phyloP scores from a whole-genome alignment of 2,329 filamentous ascomycete species.

The Lecanoromycetidae sp. region DNA sequence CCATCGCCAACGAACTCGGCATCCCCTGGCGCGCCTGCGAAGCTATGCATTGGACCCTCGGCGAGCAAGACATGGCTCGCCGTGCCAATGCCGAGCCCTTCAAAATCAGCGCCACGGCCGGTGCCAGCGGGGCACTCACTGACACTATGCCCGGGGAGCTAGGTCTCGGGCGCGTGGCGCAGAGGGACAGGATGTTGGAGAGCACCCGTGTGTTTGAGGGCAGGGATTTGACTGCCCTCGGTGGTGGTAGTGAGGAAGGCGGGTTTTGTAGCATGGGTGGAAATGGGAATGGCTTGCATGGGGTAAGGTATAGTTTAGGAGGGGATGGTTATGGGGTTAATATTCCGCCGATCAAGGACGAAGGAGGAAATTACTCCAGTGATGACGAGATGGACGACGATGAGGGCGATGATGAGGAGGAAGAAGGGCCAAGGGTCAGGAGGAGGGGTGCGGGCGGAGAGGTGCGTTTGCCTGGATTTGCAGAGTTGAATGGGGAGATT shows the following conservation, averaged over 20 bases:
- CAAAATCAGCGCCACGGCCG: conserved; percentile 37
- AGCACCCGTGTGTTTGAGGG: conserved; percentile 13
- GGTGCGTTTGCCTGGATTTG: conserved; percentile 9
- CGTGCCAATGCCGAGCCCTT: conserved; percentile 85
- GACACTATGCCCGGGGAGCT: conserved; percentile 34
- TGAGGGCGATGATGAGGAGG: background rate
- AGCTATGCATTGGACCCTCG: conserved; percentile 96
- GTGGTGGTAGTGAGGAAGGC: too few species aligned
- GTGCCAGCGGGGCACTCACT: too few species aligned
- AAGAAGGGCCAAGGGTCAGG: background rate
- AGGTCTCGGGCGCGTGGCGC: conserved; percentile 15
- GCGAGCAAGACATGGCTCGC: conserved; percentile 84
- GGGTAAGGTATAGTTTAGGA: too few species aligned
- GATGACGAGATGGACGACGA: conserved; percentile 1
- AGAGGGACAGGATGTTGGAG: conserved; percentile 13
- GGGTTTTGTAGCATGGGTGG: too few species aligned
- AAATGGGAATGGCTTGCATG: too few species aligned
- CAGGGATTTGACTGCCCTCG: conserved; percentile 8
- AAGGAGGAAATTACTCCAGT: background rate
- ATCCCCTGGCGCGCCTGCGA: conserved; percentile 93
- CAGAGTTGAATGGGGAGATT: conserved; percentile 10
- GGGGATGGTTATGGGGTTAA: too few species aligned
- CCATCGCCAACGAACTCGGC: conserved; percentile 86
- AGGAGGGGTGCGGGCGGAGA: background rate
- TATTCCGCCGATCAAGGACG: conserved; percentile 2